Conservation (phyloP, 352 stramenopile genomes). For the Phytophthora constricta region DNA sequence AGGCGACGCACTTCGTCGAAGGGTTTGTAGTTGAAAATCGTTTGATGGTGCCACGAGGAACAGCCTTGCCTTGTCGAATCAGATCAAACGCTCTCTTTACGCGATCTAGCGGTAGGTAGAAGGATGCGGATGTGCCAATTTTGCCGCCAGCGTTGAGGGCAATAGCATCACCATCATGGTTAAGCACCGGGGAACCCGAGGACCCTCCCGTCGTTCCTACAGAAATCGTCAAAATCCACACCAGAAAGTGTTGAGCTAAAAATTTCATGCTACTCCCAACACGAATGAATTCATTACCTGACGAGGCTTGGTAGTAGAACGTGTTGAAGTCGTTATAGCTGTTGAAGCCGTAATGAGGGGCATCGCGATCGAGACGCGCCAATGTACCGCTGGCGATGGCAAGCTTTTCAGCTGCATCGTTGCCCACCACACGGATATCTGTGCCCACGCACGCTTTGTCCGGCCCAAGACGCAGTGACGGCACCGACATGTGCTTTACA, state of each 20-base stretch:
- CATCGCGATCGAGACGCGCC: conserved; percentile 90
- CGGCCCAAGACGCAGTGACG: conserved; percentile 78
- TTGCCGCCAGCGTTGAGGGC: conserved; percentile 92
- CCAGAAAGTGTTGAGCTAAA: neutral
- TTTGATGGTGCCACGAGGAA: conserved; percentile 90
- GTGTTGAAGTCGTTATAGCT: conserved; percentile 96
- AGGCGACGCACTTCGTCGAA: conserved; percentile 92
- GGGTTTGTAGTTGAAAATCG: conserved; percentile 90
- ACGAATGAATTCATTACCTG: conserved; percentile 39
- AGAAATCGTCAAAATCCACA: neutral
- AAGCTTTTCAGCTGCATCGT: conserved; percentile 93
- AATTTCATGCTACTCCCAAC: neutral
- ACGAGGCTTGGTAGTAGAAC: conserved; percentile 93
- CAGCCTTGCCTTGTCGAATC: conserved; percentile 69
- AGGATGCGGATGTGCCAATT: conserved; percentile 86
- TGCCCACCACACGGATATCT: conserved; percentile 93
- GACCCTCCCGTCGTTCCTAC: conserved; percentile 70
- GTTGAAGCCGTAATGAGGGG: conserved; percentile 89
- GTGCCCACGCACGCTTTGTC: conserved; percentile 90
- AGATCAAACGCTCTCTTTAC: conserved; percentile 89
- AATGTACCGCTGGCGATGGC: conserved; percentile 92
- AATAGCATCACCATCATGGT: conserved; percentile 88
- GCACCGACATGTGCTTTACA: conserved; percentile 86
- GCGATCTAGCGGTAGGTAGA: conserved; percentile 91
- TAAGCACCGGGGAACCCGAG: conserved; percentile 90